Conservation (phyloP, 2,329 filamentous ascomycete genomes). For the Paecilomyces sp. region DNA sequence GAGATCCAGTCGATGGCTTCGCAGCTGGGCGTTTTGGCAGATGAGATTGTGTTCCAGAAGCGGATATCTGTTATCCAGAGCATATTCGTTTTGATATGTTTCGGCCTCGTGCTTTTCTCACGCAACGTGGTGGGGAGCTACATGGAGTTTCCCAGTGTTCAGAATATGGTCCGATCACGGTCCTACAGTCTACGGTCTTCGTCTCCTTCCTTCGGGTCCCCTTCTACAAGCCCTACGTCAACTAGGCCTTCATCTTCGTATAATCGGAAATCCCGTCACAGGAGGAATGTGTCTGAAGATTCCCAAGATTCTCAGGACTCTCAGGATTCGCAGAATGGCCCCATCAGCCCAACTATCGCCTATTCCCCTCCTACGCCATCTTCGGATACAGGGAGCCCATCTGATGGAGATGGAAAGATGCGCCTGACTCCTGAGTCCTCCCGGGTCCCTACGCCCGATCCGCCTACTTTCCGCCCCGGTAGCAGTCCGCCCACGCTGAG, state of each 20-base stretch:
- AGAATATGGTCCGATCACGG: slow-evolving; percentile 40
- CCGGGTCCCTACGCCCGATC: slow-evolving; percentile 14
- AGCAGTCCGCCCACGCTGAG: slow-evolving; percentile 9
- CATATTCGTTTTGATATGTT: slow-evolving; percentile 75
- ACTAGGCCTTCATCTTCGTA: slow-evolving; percentile 26
- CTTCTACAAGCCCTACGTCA: slow-evolving; percentile 31
- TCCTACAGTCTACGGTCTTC: slow-evolving; percentile 37
- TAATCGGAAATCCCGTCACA: slow-evolving; percentile 15
- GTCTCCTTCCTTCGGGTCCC: slow-evolving; percentile 27
- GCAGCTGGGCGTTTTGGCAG: slow-evolving; percentile 80
- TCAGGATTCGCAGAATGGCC: slow-evolving; percentile 20
- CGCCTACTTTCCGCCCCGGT: slow-evolving; percentile 12
- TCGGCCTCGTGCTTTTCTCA: slow-evolving; percentile 77
- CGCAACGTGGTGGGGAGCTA: slow-evolving; percentile 36
- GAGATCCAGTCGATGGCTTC: slow-evolving; percentile 77
- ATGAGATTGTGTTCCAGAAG: slow-evolving; percentile 78
- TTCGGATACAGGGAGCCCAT: slow-evolving; percentile 16
- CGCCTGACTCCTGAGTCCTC: slow-evolving; percentile 12
- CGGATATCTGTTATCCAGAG: slow-evolving; percentile 91
- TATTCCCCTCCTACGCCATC: slow-evolving; percentile 35
- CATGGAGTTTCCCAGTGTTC: slow-evolving; percentile 40
- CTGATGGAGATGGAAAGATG: slow-evolving; percentile 13
- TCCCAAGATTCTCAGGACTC: slow-evolving; percentile 23
- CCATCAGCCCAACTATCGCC: slow-evolving; percentile 23
- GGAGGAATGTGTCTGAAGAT: slow-evolving; percentile 28